Percentiles rank a stretch among this genome's conserved stretches.
These are phyloP conservation scores for Aspergillus sp. DNA, from an alignment of 2,329 filamentous ascomycete species.

Conservation along the genomic window DNA sequence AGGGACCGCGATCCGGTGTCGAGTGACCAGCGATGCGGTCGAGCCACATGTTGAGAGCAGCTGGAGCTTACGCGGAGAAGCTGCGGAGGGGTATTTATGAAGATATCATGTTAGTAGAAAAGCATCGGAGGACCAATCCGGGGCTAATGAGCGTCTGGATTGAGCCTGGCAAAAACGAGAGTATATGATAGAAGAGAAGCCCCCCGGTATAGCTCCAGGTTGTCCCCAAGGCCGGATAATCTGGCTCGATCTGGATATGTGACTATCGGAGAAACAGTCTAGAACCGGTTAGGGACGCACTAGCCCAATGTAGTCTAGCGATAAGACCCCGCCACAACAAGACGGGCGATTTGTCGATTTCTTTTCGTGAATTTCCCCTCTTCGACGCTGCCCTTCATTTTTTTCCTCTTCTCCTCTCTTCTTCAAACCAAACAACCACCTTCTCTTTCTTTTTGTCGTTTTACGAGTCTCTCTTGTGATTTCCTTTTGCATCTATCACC, in stretches of 20 bases:
- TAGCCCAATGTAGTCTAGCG: conserved; percentile 29
- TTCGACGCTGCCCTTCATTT: conserved; percentile 22
- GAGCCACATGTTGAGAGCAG: conserved; percentile 69
- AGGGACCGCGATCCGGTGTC: conserved; percentile 66
- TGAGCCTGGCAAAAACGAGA: background rate
- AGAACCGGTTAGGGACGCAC: conserved; percentile 12
- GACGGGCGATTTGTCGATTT: conserved; percentile 27
- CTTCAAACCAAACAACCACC: conserved; percentile 12
- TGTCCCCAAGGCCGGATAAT: conserved; percentile 1
- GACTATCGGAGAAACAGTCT: background rate
- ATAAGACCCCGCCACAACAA: conserved; percentile 36
- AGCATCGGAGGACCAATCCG: background rate
- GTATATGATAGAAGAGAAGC: background rate
- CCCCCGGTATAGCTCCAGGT: background rate
- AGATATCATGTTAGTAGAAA: background rate
- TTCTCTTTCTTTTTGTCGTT: conserved; percentile 21
- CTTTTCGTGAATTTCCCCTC: conserved; percentile 23
- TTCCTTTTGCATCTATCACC: conserved; percentile 44
- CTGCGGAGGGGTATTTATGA: conserved; percentile 11
- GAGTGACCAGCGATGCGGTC: conserved; percentile 78
- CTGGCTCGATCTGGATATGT: background rate
- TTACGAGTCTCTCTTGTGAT: conserved; percentile 17
- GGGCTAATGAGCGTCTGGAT: background rate
- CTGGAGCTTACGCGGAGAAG: conserved; percentile 10
- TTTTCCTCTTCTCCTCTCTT: conserved; percentile 21